These are phyloP conservation scores for Calcarisporium arbuscula DNA, from an alignment of 2,329 filamentous ascomycete species.

Conservation along the genomic window DNA sequence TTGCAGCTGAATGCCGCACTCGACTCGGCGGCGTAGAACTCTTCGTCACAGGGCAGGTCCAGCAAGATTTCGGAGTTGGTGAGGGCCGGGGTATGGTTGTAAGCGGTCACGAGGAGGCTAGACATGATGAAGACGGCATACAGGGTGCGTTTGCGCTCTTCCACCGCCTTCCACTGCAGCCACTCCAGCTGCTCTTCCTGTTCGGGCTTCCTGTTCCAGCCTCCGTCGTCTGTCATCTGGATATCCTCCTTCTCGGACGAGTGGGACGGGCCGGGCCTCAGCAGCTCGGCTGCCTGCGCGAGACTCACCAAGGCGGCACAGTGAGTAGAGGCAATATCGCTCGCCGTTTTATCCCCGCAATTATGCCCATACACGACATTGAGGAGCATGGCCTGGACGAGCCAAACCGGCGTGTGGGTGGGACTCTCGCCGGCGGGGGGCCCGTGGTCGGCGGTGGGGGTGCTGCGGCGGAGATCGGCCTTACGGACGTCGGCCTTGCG, in stretches of 20 bases:
- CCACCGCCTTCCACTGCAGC: conserved; percentile 79
- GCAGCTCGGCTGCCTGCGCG: conserved; percentile 77
- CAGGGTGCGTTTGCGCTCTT: conserved; percentile 89
- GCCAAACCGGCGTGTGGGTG: conserved; percentile 76
- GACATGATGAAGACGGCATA: conserved; percentile 89
- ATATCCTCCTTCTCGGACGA: conserved; percentile 42
- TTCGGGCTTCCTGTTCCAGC: conserved; percentile 40
- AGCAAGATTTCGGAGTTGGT: conserved; percentile 91
- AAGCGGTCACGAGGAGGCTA: conserved; percentile 83
- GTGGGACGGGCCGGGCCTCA: conserved; percentile 39
- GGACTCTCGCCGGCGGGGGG: too few relatives aligned
- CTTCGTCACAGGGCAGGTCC: conserved; percentile 87
- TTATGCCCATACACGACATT: conserved; percentile 96
- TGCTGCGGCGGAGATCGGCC: conserved; percentile 50
- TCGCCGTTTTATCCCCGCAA: conserved; percentile 83
- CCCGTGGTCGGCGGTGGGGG: too few relatives aligned
- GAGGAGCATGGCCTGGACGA: conserved; percentile 93
- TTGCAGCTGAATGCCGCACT: conserved; percentile 74
- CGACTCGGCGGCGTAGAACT: conserved; percentile 78
- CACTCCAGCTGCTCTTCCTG: conserved; percentile 54
- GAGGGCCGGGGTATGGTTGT: conserved; percentile 85
- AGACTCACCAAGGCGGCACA: conserved; percentile 87
- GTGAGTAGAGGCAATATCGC: conserved; percentile 88
- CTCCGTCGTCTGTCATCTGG: conserved; percentile 48
- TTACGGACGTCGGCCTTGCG: conserved; percentile 75